phyloP scores from a whole-genome alignment of 768 basidiomycete species.

The Piloderma croceum region DNA sequence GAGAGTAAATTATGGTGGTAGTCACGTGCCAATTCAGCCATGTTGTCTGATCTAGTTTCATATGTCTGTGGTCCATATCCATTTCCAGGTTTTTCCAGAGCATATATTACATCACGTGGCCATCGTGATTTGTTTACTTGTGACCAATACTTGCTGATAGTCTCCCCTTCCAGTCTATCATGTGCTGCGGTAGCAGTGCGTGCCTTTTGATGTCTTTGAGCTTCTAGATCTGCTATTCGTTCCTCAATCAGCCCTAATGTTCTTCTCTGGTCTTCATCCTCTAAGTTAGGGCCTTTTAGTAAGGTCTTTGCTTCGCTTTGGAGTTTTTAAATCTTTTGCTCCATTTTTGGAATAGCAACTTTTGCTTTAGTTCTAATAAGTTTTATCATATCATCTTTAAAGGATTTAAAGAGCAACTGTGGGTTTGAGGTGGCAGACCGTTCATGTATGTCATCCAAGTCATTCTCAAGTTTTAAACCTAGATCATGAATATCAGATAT shows the following conservation, averaged over 20 bases:
- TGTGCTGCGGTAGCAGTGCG: conserved; percentile 6
- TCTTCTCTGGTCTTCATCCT: not conserved
- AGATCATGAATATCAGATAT: conserved; percentile 2
- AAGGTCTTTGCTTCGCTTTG: conserved; percentile 1
- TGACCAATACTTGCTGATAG: conserved; percentile 18
- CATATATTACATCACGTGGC: conserved; percentile 16
- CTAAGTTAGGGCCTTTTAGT: not conserved
- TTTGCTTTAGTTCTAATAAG: conserved; percentile 9
- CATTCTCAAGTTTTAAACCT: not conserved
- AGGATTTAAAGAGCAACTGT: conserved; percentile 4
- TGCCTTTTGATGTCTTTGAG: not conserved
- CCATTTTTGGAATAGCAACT: conserved; percentile 5
- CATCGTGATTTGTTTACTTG: conserved; percentile 1
- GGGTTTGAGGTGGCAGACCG: conserved; percentile 1
- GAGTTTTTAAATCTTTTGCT: conserved; percentile 1
- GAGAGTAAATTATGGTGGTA: conserved; percentile 27
- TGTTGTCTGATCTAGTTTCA: conserved; percentile 19
- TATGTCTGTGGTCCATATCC: conserved; percentile 2
- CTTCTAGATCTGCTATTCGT: conserved; percentile 3
- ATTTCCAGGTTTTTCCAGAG: conserved; percentile 1
- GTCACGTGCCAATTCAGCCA: conserved; percentile 27
- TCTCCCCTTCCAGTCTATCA: conserved; percentile 12
- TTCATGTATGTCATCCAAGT: conserved; percentile 2
- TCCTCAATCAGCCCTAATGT: conserved; percentile 1
- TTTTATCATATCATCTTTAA: conserved; percentile 6